phyloP scores from a whole-genome alignment of 1,284 basidiomycete genomes.

The Ganoderma lucidum region DNA sequence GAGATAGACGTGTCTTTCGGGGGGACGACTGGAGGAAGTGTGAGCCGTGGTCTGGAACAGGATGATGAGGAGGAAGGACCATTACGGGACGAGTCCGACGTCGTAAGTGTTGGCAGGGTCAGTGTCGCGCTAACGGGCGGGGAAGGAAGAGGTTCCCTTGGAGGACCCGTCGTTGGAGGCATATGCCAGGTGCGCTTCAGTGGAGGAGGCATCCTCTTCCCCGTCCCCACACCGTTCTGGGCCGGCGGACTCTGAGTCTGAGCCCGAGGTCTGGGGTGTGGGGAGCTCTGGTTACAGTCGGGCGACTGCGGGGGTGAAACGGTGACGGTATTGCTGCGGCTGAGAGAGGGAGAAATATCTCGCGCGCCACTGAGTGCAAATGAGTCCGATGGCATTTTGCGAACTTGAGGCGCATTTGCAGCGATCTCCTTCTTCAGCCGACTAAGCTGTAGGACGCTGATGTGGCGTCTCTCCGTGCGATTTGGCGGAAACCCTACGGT shows the following conservation, averaged over 20 bases:
- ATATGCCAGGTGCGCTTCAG: conserved; percentile 32
- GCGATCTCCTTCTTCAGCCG: conserved; percentile 25
- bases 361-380: conserved; percentile 13
- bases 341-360: conserved; percentile 6
- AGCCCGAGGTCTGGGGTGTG: neutral
- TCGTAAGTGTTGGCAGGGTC: conserved; percentile 19
- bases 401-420: conserved; percentile 11
- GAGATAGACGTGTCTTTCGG: conserved; percentile 26
- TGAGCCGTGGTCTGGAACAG: conserved; percentile 11
- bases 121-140: conserved; percentile 25
- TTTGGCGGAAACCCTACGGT: conserved; percentile 20
- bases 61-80: conserved; percentile 13
- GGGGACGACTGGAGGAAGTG: conserved; percentile 17
- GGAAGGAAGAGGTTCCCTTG: conserved; percentile 35
- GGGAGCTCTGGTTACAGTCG: neutral
- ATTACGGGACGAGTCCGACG: conserved; percentile 8
- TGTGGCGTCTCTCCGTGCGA: conserved; percentile 25
- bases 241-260: neutral
- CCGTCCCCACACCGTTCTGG: neutral
- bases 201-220: conserved; percentile 30
- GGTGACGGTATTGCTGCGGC: conserved; percentile 24
- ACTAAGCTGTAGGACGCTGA: conserved; percentile 26
- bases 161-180: conserved; percentile 30
- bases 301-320: conserved; percentile 1
- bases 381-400: conserved; percentile 22